Evolutionary conservation across 805 yeast species (phyloP), one percentile per base, ranked within the genome.

Genomic region (Candida ulmi): DNA sequence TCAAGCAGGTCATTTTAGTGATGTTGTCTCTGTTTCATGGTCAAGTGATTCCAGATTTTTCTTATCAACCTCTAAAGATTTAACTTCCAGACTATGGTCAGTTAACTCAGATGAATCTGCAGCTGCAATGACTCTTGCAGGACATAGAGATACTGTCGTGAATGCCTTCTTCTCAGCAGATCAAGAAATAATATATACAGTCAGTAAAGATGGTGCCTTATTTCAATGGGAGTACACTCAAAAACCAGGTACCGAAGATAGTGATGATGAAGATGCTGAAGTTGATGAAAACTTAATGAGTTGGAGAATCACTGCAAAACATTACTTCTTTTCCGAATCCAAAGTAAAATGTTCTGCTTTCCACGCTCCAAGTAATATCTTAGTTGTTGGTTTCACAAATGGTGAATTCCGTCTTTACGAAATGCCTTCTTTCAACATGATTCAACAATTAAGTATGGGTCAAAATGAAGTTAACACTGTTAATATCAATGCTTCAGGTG

Each of bases 321-420:
- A 88, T 57, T 87, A 86, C 60, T 75, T 76, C 54, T 74, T 82
- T 39, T 82, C 85, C 26, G 74, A 72, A 33, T 73, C 86, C 17
- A 77, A 78, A 37, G 81, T 90, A 18, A 77, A 76, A 50, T 87
- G 96, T 60, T 82, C 88, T 3, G 76, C 95, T 1, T 93, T 88
- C 69, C 96, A 90, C 55, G 65, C 93, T 5, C 55, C 60, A 17
- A 69, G 85, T 5, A 81, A 80, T 49, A 57, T 88, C 35, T 63
- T 93, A n/a, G 81, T 88, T 17, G 95, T 86, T 16, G 99, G 99
- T 0, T 91, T 90, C 60, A 67, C 76, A 19, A 81, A 81, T 45
- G 99, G 99, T 49, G 91, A 88, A 49, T 93, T 93, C 65, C 78
- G 96, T 45, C 66, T 93, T 13, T 90, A 88, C 54, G 99, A 93